Base-by-base conservation (phyloP, 2,329 filamentous ascomycete species). In the Clarireedia sp. region DNA sequence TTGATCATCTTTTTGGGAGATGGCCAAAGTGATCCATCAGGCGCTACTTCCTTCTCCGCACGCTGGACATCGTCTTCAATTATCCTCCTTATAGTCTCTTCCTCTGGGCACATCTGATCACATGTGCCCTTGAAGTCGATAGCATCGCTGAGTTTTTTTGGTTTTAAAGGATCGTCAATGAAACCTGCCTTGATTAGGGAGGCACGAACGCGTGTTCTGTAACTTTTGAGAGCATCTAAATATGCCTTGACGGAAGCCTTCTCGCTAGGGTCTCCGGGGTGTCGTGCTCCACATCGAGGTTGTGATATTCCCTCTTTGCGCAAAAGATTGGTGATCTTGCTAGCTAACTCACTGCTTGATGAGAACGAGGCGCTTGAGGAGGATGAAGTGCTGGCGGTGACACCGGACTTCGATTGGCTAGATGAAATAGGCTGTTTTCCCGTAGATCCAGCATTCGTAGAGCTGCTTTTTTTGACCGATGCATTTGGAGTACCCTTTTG, bases 21-120 rank as follows among this genome's bases (percentile, higher is more conserved):
- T 4, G 80, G 73, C 63, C 77, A 76, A 19, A 69, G 61, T 4
- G 73, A 71, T 37, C 71, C 73, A 55, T 72, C 60, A 53, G 72
- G 62, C 21, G 63, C 62, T 23, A 59, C 21, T 17, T 74, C 73
- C 62, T 80, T 83, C 63, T 86, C 82, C 6, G 78, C 73, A 6
- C 70, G 70, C 60, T 79, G 76, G 21, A 83, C 75, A 58, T 85
- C 80, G 62, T 75, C 72, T 65, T 86, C 81, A 48, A 78, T 78
- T 55, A 86, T 85, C 58, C 83, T 76, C 49, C 75, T 79, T 36
- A 84, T 76, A 66, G 79, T 80, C 66, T 87, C 83, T 67, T 79
- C 85, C 59, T 85, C 80, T 5, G 83, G 83, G 58, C 83, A 87
- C 83, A 86, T 86, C 24, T 84, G 80, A 62, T 86, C 80, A 63